Percentiles rank a stretch among this genome's conserved stretches.
Conservation (phyloP, 2,329 filamentous ascomycete species). For the Bisporella sp. region DNA sequence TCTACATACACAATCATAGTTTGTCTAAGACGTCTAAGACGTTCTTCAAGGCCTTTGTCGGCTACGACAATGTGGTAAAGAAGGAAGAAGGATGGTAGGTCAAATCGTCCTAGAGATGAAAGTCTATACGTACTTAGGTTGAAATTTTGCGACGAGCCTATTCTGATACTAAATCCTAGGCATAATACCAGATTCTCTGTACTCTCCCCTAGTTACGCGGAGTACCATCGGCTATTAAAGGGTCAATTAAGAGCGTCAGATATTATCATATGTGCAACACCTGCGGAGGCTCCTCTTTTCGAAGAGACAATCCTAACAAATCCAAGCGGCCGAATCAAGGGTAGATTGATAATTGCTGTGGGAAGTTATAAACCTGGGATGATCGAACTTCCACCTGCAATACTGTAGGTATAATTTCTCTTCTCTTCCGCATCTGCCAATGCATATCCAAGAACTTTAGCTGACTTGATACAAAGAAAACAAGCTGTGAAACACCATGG, state of each 20-base stretch:
- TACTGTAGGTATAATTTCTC: slow-evolving; percentile 44
- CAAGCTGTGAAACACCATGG: slow-evolving; percentile 52
- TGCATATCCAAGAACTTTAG: background rate
- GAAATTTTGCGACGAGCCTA: background rate
- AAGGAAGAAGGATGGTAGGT: slow-evolving; percentile 42
- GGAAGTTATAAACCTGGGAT: slow-evolving; percentile 66
- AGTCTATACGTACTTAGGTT: background rate
- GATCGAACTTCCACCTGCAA: slow-evolving; percentile 73
- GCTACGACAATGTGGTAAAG: slow-evolving; percentile 37
- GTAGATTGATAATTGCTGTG: slow-evolving; percentile 64
- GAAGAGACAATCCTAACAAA: slow-evolving; percentile 65
- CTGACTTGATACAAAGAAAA: slow-evolving; percentile 16
- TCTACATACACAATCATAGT: slow-evolving; percentile 76
- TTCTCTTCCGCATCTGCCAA: background rate
- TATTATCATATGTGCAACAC: slow-evolving; percentile 85
- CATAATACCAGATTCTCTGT: slow-evolving; percentile 58
- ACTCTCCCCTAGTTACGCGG: slow-evolving; percentile 64
- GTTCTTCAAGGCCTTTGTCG: slow-evolving; percentile 42
- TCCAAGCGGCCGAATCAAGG: slow-evolving; percentile 61
- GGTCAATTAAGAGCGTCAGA: slow-evolving; percentile 66
- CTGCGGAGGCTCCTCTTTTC: slow-evolving; percentile 68
- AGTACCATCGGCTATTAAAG: slow-evolving; percentile 57
- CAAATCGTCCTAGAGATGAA: too few relatives aligned
- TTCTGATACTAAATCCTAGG: slow-evolving; percentile 25
- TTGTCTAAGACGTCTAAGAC: slow-evolving; percentile 52